Conservation (phyloP, 1,284 basidiomycete species). For the Erythrobasidium hasegawianum region DNA sequence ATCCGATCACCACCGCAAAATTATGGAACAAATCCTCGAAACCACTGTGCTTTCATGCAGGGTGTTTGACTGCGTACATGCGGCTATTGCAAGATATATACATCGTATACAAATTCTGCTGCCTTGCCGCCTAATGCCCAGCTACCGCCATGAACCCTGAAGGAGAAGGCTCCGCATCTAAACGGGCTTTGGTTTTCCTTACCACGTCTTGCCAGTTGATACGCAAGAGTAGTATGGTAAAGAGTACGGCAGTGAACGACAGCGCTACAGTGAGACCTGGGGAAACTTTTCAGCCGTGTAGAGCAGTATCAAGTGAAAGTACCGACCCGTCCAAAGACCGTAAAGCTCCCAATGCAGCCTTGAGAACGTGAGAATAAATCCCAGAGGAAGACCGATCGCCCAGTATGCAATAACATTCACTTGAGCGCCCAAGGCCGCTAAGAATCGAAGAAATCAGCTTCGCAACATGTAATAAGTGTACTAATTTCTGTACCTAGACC, state of each 20-base stretch:
- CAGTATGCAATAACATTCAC: slow-evolving; percentile 46
- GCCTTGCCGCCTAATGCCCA: too few species aligned
- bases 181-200: slow-evolving; percentile 35
- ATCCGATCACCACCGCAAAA: too few species aligned
- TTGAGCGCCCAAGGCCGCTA: slow-evolving; percentile 45
- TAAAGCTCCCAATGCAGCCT: slow-evolving; percentile 9
- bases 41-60: too few species aligned
- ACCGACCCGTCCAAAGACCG: slow-evolving; percentile 1
- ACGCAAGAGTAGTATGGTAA: slow-evolving; percentile 42
- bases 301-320: neutral
- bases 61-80: too few species aligned
- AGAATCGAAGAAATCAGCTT: slow-evolving; percentile 13
- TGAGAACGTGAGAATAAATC: slow-evolving; percentile 19
- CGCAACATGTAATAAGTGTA: neutral
- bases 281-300: slow-evolving; percentile 45
- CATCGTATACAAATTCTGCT: too few species aligned
- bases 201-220: slow-evolving; percentile 47
- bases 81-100: too few species aligned
- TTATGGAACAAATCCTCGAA: too few species aligned
- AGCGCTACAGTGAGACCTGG: slow-evolving; percentile 48
- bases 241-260: slow-evolving; percentile 43
- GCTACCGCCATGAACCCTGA: too few species aligned
- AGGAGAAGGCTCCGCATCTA: slow-evolving; percentile 1
- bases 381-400: slow-evolving; percentile 28
- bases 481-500: slow-evolving; percentile 38